phyloP scores from a whole-genome alignment of 2,329 filamentous ascomycete species.

The Periconia digitata region DNA sequence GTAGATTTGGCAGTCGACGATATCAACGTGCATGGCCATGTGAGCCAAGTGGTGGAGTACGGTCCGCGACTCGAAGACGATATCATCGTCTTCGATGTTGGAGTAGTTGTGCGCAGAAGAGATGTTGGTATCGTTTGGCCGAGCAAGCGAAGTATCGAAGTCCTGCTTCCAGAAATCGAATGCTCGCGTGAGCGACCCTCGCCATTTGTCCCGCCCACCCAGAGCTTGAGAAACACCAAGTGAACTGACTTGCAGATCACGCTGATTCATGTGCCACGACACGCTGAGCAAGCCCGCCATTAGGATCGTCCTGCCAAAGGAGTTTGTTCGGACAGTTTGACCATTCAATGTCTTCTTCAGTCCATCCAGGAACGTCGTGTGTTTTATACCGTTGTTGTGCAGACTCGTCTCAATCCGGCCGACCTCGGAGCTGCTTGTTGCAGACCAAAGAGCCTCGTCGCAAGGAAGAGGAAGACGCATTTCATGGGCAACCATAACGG shows the following conservation, averaged over 20 bases:
- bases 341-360: conserved; percentile 85
- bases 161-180: conserved; percentile 94
- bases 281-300: conserved; percentile 94
- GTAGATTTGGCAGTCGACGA: conserved; percentile 97
- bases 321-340: conserved; percentile 85
- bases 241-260: conserved; percentile 88
- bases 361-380: conserved; percentile 84
- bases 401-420: conserved; percentile 79
- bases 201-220: conserved; percentile 89
- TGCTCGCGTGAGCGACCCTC: conserved; percentile 77
- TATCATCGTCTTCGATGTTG: conserved; percentile 57
- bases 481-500: conserved; percentile 95
- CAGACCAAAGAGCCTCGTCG: conserved; percentile 90
- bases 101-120: conserved; percentile 35
- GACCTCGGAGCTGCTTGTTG: conserved; percentile 84
- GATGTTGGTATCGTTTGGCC: conserved; percentile 44
- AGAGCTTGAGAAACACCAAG: conserved; percentile 78
- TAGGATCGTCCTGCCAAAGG: conserved; percentile 87
- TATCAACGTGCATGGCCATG: conserved; percentile 97
- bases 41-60: conserved; percentile 92
- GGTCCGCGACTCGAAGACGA: conserved; percentile 82
- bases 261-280: conserved; percentile 96
- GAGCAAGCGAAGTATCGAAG: conserved; percentile 80
- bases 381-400: conserved; percentile 78
- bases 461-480: conserved; percentile 89